Conservation (phyloP, 2,329 filamentous ascomycete genomes). For the Aspergillus piperis region DNA sequence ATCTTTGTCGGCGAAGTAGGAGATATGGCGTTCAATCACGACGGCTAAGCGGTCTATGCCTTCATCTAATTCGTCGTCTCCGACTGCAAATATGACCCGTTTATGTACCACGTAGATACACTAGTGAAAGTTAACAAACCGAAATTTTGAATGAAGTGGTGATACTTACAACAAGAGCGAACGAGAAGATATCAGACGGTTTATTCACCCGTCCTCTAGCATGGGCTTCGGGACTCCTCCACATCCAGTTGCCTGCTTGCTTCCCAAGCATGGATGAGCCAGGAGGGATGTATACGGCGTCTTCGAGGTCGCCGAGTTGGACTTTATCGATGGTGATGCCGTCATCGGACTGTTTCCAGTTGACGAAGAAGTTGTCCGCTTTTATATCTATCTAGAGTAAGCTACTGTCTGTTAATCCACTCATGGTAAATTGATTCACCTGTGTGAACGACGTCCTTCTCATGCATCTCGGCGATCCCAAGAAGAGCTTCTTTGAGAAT, state of each 20-base stretch:
- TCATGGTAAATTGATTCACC: constrained; percentile 14
- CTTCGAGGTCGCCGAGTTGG: constrained; percentile 12
- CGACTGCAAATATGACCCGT: constrained; percentile 45
- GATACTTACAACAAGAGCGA: constrained; percentile 33
- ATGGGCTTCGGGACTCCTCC: constrained; percentile 40
- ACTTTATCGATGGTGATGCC: constrained; percentile 1
- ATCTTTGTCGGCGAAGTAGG: constrained; percentile 49
- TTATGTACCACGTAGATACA: constrained; percentile 51
- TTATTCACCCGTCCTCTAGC: constrained; percentile 27
- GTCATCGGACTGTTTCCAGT: constrained; percentile 1
- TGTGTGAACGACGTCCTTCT: constrained; percentile 37
- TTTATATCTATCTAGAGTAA: constrained; percentile 9
- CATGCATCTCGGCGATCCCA: constrained; percentile 39
- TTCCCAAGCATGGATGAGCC: constrained; percentile 12
- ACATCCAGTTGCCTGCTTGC: constrained; percentile 34
- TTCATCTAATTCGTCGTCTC: constrained; percentile 36
- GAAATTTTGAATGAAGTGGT: too few species aligned
- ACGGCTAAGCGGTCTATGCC: constrained; percentile 39
- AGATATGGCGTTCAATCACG: constrained; percentile 51
- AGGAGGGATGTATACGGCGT: constrained; percentile 12
- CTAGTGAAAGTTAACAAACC: constrained; percentile 19
- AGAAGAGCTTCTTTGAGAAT: constrained; percentile 48
- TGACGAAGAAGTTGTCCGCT: constrained; percentile 9
- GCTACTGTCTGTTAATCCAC: not conserved
- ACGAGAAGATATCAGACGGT: constrained; percentile 41